Evolutionary conservation across 2,329 filamentous ascomycete species (phyloP).

Genomic region (Colletotrichum liaoningense): DNA sequence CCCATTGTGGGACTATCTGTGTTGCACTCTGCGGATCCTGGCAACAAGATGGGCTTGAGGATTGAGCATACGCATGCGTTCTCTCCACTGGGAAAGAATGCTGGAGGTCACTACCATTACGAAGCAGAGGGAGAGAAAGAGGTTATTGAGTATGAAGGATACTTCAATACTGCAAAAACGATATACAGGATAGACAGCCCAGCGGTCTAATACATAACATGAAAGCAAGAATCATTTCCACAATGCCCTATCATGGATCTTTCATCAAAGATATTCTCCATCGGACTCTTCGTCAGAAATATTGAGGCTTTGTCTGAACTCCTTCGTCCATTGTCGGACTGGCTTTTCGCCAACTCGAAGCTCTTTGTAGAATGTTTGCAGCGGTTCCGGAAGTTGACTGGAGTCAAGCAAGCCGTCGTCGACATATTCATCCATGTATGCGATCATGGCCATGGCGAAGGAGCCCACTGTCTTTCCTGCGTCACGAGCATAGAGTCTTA

Average conservation of each 20-base stretch:
- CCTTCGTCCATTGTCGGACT: slow-evolving; percentile 35
- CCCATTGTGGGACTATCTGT: slow-evolving; percentile 54
- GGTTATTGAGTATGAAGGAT: slow-evolving; percentile 57
- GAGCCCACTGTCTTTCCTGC: slow-evolving; percentile 34
- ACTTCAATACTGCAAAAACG: slow-evolving; percentile 54
- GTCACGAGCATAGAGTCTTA: slow-evolving; percentile 41
- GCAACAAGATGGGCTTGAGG: slow-evolving; percentile 47
- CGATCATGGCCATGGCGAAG: slow-evolving; percentile 40
- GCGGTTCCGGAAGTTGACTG: slow-evolving; percentile 37
- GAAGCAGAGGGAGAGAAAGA: slow-evolving; percentile 46
- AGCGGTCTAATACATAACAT: neutral
- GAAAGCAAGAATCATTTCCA: too few relatives aligned
- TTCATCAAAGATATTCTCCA: neutral
- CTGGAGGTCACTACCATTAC: slow-evolving; percentile 59
- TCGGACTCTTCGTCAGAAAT: neutral
- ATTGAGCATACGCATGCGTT: slow-evolving; percentile 62
- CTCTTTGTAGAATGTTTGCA: slow-evolving; percentile 36
- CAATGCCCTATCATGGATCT: too few relatives aligned
- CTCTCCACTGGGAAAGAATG: slow-evolving; percentile 42
- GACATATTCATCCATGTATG: slow-evolving; percentile 41
- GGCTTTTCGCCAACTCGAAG: slow-evolving; percentile 33
- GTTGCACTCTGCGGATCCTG: slow-evolving; percentile 54
- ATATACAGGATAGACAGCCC: slow-evolving; percentile 53
- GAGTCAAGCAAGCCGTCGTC: slow-evolving; percentile 40
- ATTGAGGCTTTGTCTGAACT: slow-evolving; percentile 34